A percentile compares a stretch with the other conserved stretches of the same genome.
Conservation (phyloP, 2,329 filamentous ascomycete species). For the Phyllachora maydis region DNA sequence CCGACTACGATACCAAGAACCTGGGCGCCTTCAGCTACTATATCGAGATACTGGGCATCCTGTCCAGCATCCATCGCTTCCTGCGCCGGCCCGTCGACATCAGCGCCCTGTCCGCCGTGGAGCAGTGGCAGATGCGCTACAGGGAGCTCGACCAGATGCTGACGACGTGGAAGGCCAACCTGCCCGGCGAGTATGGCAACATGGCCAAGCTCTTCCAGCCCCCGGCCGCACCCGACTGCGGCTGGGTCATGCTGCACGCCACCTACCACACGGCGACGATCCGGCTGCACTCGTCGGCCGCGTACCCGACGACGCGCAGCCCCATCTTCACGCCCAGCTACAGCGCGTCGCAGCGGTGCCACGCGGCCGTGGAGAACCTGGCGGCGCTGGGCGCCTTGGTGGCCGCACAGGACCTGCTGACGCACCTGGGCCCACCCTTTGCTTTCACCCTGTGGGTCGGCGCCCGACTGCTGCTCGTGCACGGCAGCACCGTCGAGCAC, state of each 20-base stretch:
- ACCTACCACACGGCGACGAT: constrained; percentile 84
- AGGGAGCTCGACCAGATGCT: constrained; percentile 66
- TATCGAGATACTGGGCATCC: constrained; percentile 70
- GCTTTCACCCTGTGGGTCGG: constrained; percentile 88
- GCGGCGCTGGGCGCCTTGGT: constrained; percentile 62
- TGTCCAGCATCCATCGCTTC: constrained; percentile 76
- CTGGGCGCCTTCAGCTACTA: constrained; percentile 79
- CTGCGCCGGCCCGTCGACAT: constrained; percentile 82
- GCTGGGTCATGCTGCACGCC: constrained; percentile 80
- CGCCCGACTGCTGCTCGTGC: constrained; percentile 67
- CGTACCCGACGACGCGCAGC: constrained; percentile 75
- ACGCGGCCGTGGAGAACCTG: constrained; percentile 67
- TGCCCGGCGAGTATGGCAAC: constrained; percentile 70
- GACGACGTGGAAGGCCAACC: constrained; percentile 62
- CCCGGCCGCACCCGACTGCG: constrained; percentile 53
- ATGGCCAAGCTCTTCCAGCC: constrained; percentile 59
- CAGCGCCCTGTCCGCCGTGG: constrained; percentile 62
- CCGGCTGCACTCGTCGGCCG: constrained; percentile 75
- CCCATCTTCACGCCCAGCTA: constrained; percentile 81
- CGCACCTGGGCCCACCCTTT: constrained; percentile 73
- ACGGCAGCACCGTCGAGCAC: constrained; percentile 76
- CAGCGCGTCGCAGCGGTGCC: constrained; percentile 64
- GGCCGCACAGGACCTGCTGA: constrained; percentile 49
- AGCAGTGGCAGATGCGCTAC: constrained; percentile 76
- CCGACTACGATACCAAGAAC: constrained; percentile 40